Base-by-base conservation (phyloP, 139 green algal species). In the Astrephomene gubernaculifera region DNA sequence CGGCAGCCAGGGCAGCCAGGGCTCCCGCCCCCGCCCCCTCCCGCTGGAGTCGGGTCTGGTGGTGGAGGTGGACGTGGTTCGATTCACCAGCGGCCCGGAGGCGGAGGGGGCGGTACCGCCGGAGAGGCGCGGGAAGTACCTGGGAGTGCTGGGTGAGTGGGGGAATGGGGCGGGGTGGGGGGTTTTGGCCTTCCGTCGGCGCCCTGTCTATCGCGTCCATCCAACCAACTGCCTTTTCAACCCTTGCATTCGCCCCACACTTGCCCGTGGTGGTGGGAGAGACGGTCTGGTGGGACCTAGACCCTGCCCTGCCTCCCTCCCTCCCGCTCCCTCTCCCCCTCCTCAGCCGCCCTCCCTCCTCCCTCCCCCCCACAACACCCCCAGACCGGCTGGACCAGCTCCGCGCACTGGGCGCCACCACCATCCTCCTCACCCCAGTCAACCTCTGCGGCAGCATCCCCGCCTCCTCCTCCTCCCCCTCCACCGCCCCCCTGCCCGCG, bases 51-150 rank as follows among this genome's bases (percentile, higher is more conserved):
- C 89, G 29, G 86, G 83, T 0, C 61, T 92, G 27, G 68, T 96
- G 69, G 53, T 95, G 75, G 91, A 95, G 87, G 21, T 96, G n/a
- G 93, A 96, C 70, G 86, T 96, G 29, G 75, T 35, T 21, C 85
- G 44, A 10, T 95, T 94, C 81, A 90, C 89, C 14, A 73, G 12
- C 25, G 83, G 88, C 52, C 82, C 49, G 21, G 82, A 87, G 31
- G 87, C 90, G 45, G 82, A 90, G 86, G 52, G 49, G 24, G 9
- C 43, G 14, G 90, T 91, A 27, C 79, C 88, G 1, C 72, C 60
- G 2, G 87, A 93, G 79, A 86, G 91, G 33, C 86, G 79, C 12
- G 91, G 92, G 68, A 95, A 90, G 22, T 95, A 90, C 79, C 85
- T 96, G 44, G 94, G 94, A 2, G 67, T 96, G 33, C 60, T 94